Conservation (phyloP, 2,329 filamentous ascomycete genomes). For the Aspergillus fischeri region DNA sequence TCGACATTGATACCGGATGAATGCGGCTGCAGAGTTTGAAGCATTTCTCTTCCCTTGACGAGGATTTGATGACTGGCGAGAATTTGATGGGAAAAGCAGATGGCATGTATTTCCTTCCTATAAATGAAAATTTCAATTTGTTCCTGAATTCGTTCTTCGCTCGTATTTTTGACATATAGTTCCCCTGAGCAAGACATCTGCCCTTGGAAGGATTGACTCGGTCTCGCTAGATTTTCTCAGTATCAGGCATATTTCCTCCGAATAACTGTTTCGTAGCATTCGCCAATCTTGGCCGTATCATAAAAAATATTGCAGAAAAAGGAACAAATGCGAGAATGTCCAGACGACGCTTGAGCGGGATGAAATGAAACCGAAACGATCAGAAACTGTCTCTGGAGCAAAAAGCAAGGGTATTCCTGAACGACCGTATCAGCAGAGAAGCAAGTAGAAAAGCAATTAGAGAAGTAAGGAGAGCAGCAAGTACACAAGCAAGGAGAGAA, state of each 20-base stretch:
- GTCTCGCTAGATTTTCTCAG: background rate
- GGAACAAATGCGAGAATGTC: background rate
- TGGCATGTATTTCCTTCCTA: constrained; percentile 8
- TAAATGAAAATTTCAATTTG: constrained; percentile 1
- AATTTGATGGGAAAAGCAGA: background rate
- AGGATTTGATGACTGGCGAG: background rate
- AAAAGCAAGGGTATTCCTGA: background rate
- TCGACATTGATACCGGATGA: constrained; percentile 20
- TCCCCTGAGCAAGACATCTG: background rate
- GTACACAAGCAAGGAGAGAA: background rate
- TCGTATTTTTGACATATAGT: background rate
- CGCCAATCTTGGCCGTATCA: background rate
- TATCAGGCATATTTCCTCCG: background rate
- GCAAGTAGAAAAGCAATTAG: background rate
- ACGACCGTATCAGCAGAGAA: background rate
- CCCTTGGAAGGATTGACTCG: background rate
- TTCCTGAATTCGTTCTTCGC: background rate
- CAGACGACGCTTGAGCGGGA: background rate
- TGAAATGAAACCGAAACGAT: background rate
- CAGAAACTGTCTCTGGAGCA: background rate
- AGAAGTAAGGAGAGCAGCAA: background rate
- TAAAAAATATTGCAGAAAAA: background rate
- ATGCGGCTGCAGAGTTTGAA: constrained; percentile 17
- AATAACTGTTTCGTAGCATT: background rate
- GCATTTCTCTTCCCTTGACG: background rate